These are phyloP conservation scores for barley (Hordeum vulgare) DNA, from an alignment of 176 grass and related monocot genomes.

Conservation along the genomic window DNA sequence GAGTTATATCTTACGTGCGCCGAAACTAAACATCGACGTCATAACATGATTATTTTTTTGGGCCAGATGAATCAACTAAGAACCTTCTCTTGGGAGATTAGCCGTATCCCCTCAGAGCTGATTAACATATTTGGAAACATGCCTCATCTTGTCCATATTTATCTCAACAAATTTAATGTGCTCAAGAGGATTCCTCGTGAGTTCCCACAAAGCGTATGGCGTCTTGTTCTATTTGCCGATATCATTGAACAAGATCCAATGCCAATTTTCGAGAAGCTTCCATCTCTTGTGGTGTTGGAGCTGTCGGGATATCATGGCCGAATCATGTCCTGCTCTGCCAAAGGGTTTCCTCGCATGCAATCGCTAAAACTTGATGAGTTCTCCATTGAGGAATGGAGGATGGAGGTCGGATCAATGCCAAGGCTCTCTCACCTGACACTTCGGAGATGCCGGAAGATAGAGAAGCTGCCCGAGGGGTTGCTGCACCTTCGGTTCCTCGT, in stretches of 20 bases:
- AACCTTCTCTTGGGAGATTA: not conserved
- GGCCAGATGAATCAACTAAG: not conserved
- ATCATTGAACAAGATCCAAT: not conserved
- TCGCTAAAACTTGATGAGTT: not conserved
- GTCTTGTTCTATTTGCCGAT: not conserved
- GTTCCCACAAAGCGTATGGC: not conserved
- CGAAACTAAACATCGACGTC: not conserved
- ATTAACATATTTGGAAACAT: not conserved
- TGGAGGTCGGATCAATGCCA: not conserved
- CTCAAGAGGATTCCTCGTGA: not conserved
- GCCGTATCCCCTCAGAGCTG: not conserved
- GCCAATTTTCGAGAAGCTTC: conserved; percentile 17
- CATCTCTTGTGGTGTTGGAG: not conserved
- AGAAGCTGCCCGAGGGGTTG: not conserved
- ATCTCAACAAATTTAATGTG: not conserved
- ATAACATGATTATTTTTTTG: not conserved
- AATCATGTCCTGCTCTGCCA: not conserved
- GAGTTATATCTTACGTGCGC: rapidly evolving
- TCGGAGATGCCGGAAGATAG: rapidly evolving
- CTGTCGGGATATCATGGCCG: not conserved
- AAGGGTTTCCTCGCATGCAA: not conserved
- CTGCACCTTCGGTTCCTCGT: not conserved
- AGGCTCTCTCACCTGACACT: not conserved
- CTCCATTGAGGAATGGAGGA: too few species aligned
- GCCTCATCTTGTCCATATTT: not conserved